phyloP scores from a whole-genome alignment of 768 basidiomycete genomes.

The Mycena albidolilacea region DNA sequence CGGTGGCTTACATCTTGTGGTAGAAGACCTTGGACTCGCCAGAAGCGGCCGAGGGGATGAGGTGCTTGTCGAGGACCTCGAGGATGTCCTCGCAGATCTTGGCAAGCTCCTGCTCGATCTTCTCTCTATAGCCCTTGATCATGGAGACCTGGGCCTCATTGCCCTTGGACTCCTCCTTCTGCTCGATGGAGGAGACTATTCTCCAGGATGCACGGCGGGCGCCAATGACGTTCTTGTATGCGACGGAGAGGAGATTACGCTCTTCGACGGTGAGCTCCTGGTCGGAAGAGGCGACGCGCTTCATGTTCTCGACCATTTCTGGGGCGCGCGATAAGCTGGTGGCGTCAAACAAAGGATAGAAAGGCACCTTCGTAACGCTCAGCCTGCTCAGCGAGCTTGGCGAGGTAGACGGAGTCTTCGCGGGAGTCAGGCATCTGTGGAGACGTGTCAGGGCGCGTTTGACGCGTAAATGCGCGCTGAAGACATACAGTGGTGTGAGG shows the following conservation, averaged over 20 bases:
- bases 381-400: constrained; percentile 99
- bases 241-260: constrained; percentile 97
- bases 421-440: constrained; percentile 86
- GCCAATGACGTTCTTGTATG: constrained; percentile 99
- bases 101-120: constrained; percentile 96
- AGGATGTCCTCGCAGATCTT: constrained; percentile 99
- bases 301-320: constrained; percentile 99
- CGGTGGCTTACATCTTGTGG: constrained; percentile 90
- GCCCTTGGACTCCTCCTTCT: constrained; percentile 99
- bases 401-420: constrained; percentile 99
- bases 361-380: constrained; percentile 96
- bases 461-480: constrained; percentile 58
- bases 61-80: constrained; percentile 96
- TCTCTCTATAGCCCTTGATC: constrained; percentile 98
- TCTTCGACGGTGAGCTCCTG: constrained; percentile 99
- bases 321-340: constrained; percentile 39
- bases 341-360: constrained; percentile 23
- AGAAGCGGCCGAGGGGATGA: constrained; percentile 95
- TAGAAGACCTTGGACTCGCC: constrained; percentile 99
- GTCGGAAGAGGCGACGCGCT: constrained; percentile 97
- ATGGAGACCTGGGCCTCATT: constrained; percentile 96
- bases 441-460: constrained; percentile 44
- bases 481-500: constrained; percentile 57
- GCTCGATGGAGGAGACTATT: constrained; percentile 98
- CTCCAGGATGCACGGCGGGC: constrained; percentile 98